Evolutionary conservation across 441 rosid species (phyloP), one percentile per base, ranked within the genome.

Genomic region (Erysimum cheiri): DNA sequence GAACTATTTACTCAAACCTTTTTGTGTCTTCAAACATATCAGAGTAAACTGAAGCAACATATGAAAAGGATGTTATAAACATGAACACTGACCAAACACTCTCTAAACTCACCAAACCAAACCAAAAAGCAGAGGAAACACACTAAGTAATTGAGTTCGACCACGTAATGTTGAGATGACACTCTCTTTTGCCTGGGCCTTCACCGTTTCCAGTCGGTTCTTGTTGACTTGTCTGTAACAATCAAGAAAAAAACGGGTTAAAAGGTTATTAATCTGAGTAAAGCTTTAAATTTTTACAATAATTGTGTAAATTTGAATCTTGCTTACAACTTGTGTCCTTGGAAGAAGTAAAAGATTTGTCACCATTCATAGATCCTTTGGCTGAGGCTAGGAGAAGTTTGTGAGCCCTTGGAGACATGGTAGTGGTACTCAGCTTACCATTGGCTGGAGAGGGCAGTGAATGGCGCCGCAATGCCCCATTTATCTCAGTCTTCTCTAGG

Each of bases 171-270:
- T 44, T 60, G 28, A 53, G 64, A 60, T 60, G 19, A 33, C 54
- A 59, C 54, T 52, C 72, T 52, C 50, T 60, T 49, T 61, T 60
- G 44, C 37, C 15, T 46, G 52, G 36, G 55, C 50, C 64, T 72
- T 91, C 84, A 91, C 81, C 95, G 83, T 80, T 80, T 88, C 97
- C 93, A 91, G 65, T 87, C 93, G 14, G 86, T 87, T 82, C 71
- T 83, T 41, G 75, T 72, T 63, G 12, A 67, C 84, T 87, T 90
- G 33, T 86, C 97, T 87, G 86, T 70, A 81, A 72, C 11, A 44
- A 61, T 46, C 22, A 67, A 53, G 43, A 48, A 60, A 56, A 74
- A 29, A 40, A 71, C 62, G 59, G 54, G n/a, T 13, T 43, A 46
- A 43, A 26, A 12, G 33, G 41, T 54, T 60, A 60, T 17, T 67